These are phyloP conservation scores for Talaromyces rugulosus DNA, from an alignment of 2,329 filamentous ascomycete species.

Conservation along the genomic window DNA sequence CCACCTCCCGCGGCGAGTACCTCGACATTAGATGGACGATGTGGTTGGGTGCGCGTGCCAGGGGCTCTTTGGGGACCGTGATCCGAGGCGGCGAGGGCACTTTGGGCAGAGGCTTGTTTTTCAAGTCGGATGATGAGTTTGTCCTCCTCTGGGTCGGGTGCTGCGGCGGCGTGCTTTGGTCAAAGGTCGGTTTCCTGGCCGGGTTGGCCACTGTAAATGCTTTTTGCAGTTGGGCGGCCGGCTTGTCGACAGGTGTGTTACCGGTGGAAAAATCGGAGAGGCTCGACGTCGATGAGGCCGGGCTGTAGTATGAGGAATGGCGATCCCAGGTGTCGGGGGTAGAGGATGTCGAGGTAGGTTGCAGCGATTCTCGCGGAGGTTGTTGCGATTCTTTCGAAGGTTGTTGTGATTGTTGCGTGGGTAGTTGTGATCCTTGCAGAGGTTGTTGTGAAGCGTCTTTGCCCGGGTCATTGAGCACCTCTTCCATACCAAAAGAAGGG, in stretches of 20 bases:
- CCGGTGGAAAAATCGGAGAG: slow-evolving; percentile 3
- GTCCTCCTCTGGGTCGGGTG: background rate
- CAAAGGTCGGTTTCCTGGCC: background rate
- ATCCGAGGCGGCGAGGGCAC: slow-evolving; percentile 19
- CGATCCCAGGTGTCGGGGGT: slow-evolving; percentile 9
- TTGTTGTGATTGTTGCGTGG: background rate
- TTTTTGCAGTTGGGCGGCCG: background rate
- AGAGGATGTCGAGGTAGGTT: slow-evolving; percentile 23
- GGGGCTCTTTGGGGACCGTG: slow-evolving; percentile 5
- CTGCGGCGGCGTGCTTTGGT: background rate
- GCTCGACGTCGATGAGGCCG: slow-evolving; percentile 7
- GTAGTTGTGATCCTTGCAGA: background rate
- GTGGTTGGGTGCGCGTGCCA: background rate
- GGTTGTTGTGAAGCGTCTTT: background rate
- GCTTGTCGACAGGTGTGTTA: background rate
- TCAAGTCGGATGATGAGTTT: slow-evolving; percentile 18
- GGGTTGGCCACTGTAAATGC: background rate
- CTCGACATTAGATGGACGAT: slow-evolving; percentile 7
- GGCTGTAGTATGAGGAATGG: background rate
- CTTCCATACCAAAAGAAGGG: slow-evolving; percentile 10
- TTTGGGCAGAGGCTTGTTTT: slow-evolving; percentile 39
- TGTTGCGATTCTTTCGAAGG: background rate
- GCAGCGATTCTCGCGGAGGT: background rate
- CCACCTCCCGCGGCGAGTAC: background rate
- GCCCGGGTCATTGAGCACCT: background rate